Evolutionary conservation across 305 asterid species (phyloP), one percentile per base, ranked within the genome.

Genomic region (Rubia tinctorum): DNA sequence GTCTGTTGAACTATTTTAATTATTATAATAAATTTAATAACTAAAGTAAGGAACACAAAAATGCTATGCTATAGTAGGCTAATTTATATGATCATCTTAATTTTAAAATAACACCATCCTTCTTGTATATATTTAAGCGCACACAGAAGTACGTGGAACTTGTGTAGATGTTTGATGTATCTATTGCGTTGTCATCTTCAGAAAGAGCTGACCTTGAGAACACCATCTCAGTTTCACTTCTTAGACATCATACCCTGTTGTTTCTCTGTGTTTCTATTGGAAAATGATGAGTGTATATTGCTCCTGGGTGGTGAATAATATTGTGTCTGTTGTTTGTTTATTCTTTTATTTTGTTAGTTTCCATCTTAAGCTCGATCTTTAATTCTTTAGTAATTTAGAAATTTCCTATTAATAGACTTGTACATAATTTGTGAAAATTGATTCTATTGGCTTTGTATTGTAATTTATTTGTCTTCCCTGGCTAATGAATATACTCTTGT

Each of bases 131-230:
- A 47, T 47, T 53, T 18, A 1, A 30, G 23, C 42, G 12, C 47
- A 53, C 49, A 14, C 49, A 17, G 61, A 49, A 69, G 73, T 18
- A 69, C 7, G 18, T 51, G 58, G 2, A 34, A 51, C 20, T 69
- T 17, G 14, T 4, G 20, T 39, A 53, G 27, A 11, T 20, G 6
- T n/a, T 53, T 56, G 17, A 39, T 43, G 63, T 20, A 30, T 20
- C 56, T 40, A 56, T 5, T 34, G 34, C 22, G 1, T 55, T 71
- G 44, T 55, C 49, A 9, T 70, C 66, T 37, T 53, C 14, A n/a
- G 53, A 55, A 71, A 37, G 74, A 39, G 39, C 65, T 37, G 45
- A 42, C 20, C n/a, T 30, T 69, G 61, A 23, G 25, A 68, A 45
- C 22, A 27, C 25, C 27, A 47, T 47, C 13, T 44, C 62, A 68